Evolutionary conservation across 2,329 filamentous ascomycete genomes (phyloP).

Genomic region (Penicillium sp.): DNA sequence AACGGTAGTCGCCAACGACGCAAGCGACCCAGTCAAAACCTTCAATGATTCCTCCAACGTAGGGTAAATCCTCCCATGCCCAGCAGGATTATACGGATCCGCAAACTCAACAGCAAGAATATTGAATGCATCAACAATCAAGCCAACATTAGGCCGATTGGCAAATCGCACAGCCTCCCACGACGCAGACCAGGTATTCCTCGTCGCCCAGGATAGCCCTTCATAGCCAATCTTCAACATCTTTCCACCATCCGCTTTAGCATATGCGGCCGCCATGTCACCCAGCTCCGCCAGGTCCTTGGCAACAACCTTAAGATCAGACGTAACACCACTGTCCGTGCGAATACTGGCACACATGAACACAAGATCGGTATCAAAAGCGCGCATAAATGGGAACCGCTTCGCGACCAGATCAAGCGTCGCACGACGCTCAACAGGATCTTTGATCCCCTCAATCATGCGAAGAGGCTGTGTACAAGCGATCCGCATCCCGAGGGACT

Average conservation of each 20-base stretch:
- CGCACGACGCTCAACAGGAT: constrained; percentile 25
- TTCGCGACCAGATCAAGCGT: constrained; percentile 31
- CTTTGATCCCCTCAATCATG: constrained; percentile 32
- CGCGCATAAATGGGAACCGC: constrained; percentile 38
- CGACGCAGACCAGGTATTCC: constrained; percentile 35
- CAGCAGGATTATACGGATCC: constrained; percentile 30
- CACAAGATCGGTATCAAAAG: constrained; percentile 36
- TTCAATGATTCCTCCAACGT: constrained; percentile 28
- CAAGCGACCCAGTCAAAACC: constrained; percentile 26
- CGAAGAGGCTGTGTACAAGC: constrained; percentile 36
- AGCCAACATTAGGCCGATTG: constrained; percentile 33
- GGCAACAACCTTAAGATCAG: constrained; percentile 32
- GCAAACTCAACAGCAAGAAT: constrained; percentile 36
- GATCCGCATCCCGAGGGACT: constrained; percentile 33
- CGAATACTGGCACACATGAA: constrained; percentile 38
- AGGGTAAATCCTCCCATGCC: constrained; percentile 30
- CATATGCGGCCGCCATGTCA: constrained; percentile 31
- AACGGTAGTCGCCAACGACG: constrained; percentile 25
- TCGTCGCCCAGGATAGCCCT: constrained; percentile 32
- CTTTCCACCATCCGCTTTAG: constrained; percentile 27
- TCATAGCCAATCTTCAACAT: constrained; percentile 36
- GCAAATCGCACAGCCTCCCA: constrained; percentile 36
- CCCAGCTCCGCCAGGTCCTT: constrained; percentile 33
- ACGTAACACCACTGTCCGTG: constrained; percentile 30
- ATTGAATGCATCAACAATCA: constrained; percentile 37